Conservation (phyloP, 768 basidiomycete genomes). For the Trametes cinnabarina region DNA sequence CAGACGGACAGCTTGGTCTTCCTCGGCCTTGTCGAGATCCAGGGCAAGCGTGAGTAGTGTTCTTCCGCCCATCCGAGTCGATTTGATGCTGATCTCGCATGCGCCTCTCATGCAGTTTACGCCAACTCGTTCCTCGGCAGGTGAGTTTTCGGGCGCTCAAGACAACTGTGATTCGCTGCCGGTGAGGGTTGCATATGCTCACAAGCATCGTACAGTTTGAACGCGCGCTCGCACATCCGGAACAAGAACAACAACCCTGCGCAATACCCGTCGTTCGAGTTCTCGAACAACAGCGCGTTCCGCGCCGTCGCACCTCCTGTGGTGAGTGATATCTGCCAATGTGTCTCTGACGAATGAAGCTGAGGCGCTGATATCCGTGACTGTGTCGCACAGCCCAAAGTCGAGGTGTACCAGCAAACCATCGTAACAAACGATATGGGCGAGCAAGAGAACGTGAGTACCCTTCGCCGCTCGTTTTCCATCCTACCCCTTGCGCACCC, state of each 20-base stretch:
- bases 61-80: too few relatives aligned
- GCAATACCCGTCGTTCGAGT: slow-evolving; percentile 15
- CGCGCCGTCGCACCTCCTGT: not conserved
- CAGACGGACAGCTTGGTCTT: slow-evolving; percentile 19
- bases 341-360: not conserved
- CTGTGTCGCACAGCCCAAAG: slow-evolving; percentile 1
- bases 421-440: slow-evolving; percentile 9
- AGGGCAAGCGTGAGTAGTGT: slow-evolving; percentile 19
- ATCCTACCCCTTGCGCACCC: not conserved
- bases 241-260: slow-evolving; percentile 3
- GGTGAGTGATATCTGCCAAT: not conserved
- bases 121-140: slow-evolving; percentile 20
- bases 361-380: not conserved
- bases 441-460: slow-evolving; percentile 1
- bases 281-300: slow-evolving; percentile 11
- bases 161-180: too few relatives aligned
- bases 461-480: not conserved
- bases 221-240: slow-evolving; percentile 13
- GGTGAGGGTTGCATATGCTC: not conserved
- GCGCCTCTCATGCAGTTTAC: slow-evolving; percentile 7
- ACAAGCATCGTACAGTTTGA: not conserved
- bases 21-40: slow-evolving; percentile 21
- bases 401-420: slow-evolving; percentile 11
- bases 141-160: not conserved
- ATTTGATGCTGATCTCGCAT: too few relatives aligned